phyloP scores from a whole-genome alignment of 768 basidiomycete species.

The Tylopilus sp. region DNA sequence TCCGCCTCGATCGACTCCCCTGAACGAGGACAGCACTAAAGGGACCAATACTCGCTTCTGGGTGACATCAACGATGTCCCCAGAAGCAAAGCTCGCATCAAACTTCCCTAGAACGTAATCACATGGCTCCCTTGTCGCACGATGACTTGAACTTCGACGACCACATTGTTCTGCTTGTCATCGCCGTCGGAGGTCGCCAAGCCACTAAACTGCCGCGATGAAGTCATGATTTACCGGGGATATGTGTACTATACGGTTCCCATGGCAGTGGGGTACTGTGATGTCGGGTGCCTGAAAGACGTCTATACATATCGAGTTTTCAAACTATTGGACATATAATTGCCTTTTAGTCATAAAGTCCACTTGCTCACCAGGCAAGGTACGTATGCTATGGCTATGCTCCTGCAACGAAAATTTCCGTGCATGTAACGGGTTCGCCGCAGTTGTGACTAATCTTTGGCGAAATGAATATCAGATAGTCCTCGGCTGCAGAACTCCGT shows the following conservation, averaged over 20 bases:
- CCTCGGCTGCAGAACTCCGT: not conserved
- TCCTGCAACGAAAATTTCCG: constrained; percentile 1
- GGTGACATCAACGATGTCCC: not conserved
- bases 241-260: not conserved
- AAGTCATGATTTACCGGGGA: constrained; percentile 7
- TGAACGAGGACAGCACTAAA: constrained; percentile 4
- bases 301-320: not conserved
- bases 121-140: not conserved
- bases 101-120: not conserved
- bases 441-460: constrained; percentile 1
- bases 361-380: not conserved
- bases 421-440: not conserved
- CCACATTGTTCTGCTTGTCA: not conserved
- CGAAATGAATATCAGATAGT: not conserved
- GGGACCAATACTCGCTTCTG: not conserved
- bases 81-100: not conserved
- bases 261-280: constrained; percentile 4
- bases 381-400: not conserved
- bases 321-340: not conserved
- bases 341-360: not conserved
- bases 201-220: not conserved
- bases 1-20: not conserved
- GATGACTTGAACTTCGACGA: not conserved
- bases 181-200: not conserved
- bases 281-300: constrained; percentile 7